These are phyloP conservation scores for Proliferodiscus dingleyae DNA, from an alignment of 2,329 filamentous ascomycete genomes.

Conservation along the genomic window DNA sequence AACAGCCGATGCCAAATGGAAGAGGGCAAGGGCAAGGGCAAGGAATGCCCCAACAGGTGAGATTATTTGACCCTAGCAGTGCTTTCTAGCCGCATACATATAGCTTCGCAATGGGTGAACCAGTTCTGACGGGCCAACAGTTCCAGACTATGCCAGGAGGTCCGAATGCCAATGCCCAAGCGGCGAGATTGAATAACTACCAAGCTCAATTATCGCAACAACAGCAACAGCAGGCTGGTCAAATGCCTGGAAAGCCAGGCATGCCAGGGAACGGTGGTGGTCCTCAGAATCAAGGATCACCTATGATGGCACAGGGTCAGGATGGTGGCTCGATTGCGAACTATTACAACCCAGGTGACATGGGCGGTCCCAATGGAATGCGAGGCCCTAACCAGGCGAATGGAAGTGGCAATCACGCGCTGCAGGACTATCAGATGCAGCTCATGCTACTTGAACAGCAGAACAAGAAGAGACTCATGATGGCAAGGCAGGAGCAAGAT, in stretches of 20 bases:
- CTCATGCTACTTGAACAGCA: slow-evolving; percentile 82
- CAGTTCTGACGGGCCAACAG: slow-evolving; percentile 69
- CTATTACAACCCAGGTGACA: slow-evolving; percentile 60
- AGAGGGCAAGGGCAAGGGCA: slow-evolving; percentile 58
- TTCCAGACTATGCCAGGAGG: slow-evolving; percentile 57
- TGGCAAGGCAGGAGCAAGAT: slow-evolving; percentile 76
- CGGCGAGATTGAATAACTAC: slow-evolving; percentile 80
- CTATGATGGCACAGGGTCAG: slow-evolving; percentile 69
- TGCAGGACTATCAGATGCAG: slow-evolving; percentile 88
- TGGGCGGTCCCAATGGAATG: slow-evolving; percentile 53
- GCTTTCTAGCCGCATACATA: slow-evolving; percentile 52
- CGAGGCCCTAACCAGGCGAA: slow-evolving; percentile 42
- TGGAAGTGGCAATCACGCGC: slow-evolving; percentile 58
- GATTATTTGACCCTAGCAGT: slow-evolving; percentile 47
- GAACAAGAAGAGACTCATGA: slow-evolving; percentile 80
- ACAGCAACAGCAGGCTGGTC: slow-evolving; percentile 65
- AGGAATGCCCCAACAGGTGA: slow-evolving; percentile 66
- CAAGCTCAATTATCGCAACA: slow-evolving; percentile 78
- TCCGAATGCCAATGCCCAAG: slow-evolving; percentile 29
- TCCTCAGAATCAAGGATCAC: slow-evolving; percentile 73
- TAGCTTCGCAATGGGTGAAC: slow-evolving; percentile 64
- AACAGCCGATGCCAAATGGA: slow-evolving; percentile 67
- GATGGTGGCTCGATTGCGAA: slow-evolving; percentile 54
- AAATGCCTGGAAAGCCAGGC: slow-evolving; percentile 70
- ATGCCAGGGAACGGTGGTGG: slow-evolving; percentile 66